Percentiles rank a stretch among this genome's conserved stretches.
Evolutionary conservation across 2,329 filamentous ascomycete genomes (phyloP).

Genomic region (Gaeumannomyces tritici): DNA sequence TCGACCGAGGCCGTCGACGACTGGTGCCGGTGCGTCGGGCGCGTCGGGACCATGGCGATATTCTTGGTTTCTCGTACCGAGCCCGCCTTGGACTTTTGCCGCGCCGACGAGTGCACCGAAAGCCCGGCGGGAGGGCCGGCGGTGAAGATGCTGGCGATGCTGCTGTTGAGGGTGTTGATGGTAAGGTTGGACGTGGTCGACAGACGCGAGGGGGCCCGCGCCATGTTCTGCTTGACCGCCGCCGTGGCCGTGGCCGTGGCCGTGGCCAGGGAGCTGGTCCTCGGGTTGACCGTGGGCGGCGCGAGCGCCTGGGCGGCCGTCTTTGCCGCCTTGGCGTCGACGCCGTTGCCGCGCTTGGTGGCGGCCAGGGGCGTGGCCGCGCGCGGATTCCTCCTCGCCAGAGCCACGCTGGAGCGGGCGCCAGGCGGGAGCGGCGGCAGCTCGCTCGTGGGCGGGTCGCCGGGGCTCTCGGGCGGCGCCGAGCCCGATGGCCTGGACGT

Average conservation of each 20-base stretch:
- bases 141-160: background rate
- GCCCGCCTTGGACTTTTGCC: constrained; percentile 11
- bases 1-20: constrained; percentile 32
- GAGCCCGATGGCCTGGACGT: constrained; percentile 22
- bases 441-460: constrained; percentile 10
- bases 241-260: background rate
- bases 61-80: constrained; percentile 26
- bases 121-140: background rate
- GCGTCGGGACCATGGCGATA: constrained; percentile 24
- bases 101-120: constrained; percentile 12
- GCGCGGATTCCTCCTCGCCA: background rate
- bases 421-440: background rate
- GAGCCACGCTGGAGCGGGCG: background rate
- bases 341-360: background rate
- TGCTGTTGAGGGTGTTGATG: constrained; percentile 20
- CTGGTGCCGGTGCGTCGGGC: background rate
- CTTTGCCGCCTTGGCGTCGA: background rate
- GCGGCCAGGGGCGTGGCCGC: background rate
- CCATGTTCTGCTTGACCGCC: constrained; percentile 5
- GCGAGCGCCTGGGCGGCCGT: background rate
- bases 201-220: constrained; percentile 18
- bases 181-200: constrained; percentile 29
- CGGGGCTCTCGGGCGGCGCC: constrained; percentile 17
- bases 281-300: constrained; percentile 12
- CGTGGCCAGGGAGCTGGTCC: constrained; percentile 19